These are phyloP conservation scores for Phoma herbarum DNA, from an alignment of 2,329 filamentous ascomycete species.

Conservation along the genomic window DNA sequence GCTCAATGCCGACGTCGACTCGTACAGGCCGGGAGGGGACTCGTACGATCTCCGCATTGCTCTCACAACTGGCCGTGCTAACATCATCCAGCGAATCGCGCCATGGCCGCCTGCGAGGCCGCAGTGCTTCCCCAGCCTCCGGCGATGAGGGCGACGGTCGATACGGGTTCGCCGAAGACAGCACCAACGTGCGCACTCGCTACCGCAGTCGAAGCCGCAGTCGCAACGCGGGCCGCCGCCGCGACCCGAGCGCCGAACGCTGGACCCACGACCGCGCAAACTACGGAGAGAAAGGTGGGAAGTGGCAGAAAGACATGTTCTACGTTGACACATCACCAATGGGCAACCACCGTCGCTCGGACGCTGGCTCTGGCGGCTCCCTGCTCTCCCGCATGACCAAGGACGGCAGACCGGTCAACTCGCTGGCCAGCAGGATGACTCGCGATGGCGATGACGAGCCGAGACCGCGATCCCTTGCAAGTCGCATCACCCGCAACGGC, in stretches of 20 bases:
- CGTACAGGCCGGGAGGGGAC: constrained; percentile 41
- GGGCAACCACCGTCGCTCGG: constrained; percentile 55
- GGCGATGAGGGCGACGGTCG: constrained; percentile 58
- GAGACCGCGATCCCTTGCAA: constrained; percentile 34
- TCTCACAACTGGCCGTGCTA: not conserved
- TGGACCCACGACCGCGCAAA: constrained; percentile 45
- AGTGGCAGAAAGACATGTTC: constrained; percentile 38
- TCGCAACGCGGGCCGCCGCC: constrained; percentile 40
- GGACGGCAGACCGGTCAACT: constrained; percentile 43
- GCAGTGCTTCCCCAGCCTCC: constrained; percentile 66
- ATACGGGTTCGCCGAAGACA: constrained; percentile 59
- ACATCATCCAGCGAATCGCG: constrained; percentile 38
- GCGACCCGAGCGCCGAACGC: constrained; percentile 38
- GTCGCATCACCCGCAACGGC: constrained; percentile 42
- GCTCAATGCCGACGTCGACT: constrained; percentile 38
- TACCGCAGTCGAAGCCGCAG: constrained; percentile 55
- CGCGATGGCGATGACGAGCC: constrained; percentile 34
- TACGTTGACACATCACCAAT: constrained; percentile 50
- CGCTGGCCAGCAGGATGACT: constrained; percentile 44
- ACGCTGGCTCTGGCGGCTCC: constrained; percentile 38
- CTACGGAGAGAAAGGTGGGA: constrained; percentile 28
- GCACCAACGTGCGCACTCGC: constrained; percentile 54
- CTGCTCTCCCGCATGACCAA: constrained; percentile 48
- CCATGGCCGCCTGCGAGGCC: constrained; percentile 63
- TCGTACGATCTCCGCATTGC: constrained; percentile 28